Percentiles rank a stretch among this genome's conserved stretches.
Conservation (phyloP, 352 stramenopile genomes). For the Pilasporangium apinafurcum region DNA sequence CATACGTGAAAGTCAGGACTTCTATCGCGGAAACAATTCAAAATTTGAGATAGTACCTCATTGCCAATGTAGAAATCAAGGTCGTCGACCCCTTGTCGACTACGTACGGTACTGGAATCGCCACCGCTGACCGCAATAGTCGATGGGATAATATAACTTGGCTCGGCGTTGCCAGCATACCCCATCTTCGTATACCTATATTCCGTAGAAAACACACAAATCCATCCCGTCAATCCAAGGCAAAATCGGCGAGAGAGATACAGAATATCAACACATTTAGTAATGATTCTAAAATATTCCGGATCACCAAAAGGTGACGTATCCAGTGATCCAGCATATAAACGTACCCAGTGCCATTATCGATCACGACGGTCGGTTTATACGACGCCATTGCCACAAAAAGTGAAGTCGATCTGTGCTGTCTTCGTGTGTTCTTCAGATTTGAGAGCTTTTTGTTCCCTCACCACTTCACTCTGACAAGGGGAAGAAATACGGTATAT, state of each 20-base stretch:
- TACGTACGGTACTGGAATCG: conserved; percentile 68
- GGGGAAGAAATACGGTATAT: too few species aligned
- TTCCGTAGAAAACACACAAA: too few species aligned
- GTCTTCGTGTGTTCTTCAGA: neutral
- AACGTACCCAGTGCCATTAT: conserved; percentile 95
- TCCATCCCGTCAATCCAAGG: too few species aligned
- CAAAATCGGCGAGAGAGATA: too few species aligned
- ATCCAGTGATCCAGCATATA: neutral
- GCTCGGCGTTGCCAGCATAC: conserved; percentile 91
- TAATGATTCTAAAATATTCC: too few species aligned
- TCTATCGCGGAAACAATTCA: neutral
- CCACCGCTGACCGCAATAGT: conserved; percentile 82
- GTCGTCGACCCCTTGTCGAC: conserved; percentile 89
- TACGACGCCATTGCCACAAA: conserved; percentile 52
- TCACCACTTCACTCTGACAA: too few species aligned
- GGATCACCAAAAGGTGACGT: neutral
- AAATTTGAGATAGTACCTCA: conserved; percentile 21
- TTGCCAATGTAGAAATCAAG: conserved; percentile 96
- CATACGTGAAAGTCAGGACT: too few species aligned
- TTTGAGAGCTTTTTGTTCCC: neutral
- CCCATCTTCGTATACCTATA: conserved; percentile 97
- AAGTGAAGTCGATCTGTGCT: too few species aligned
- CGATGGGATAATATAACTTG: conserved; percentile 95
- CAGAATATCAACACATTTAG: too few species aligned
- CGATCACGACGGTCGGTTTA: conserved; percentile 94